These are phyloP conservation scores for Pichia californica DNA, from an alignment of 805 yeast species.

Conservation along the genomic window DNA sequence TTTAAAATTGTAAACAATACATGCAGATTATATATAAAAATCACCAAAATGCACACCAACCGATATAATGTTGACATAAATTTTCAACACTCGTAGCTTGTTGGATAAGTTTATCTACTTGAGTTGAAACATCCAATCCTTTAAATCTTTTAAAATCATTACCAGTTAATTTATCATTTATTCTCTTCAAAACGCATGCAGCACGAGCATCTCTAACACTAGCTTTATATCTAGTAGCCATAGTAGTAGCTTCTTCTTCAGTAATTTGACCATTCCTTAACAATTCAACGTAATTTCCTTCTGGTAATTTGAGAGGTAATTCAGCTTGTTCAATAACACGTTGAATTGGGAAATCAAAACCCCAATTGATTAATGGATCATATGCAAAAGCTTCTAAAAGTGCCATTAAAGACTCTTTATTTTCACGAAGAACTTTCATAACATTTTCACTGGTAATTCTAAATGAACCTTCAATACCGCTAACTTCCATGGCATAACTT, in stretches of 20 bases:
- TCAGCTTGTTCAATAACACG: conserved; percentile 72
- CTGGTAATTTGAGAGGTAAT: conserved; percentile 47
- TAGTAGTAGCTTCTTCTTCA: conserved; percentile 65
- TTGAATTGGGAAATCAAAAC: conserved; percentile 85
- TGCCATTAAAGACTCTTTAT: conserved; percentile 96
- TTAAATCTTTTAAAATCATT: conserved; percentile 74
- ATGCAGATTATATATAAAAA: too few relatives aligned
- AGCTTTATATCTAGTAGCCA: conserved; percentile 63
- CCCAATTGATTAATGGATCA: conserved; percentile 98
- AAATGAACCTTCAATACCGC: conserved; percentile 97
- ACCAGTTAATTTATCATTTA: conserved; percentile 88
- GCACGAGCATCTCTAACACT: conserved; percentile 87
- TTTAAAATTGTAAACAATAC: too few relatives aligned
- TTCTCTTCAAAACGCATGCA: conserved; percentile 78
- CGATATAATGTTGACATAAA: conserved; percentile 92
- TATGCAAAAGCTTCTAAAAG: conserved; percentile 96
- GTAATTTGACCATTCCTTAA: conserved; percentile 68
- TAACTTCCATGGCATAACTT: conserved; percentile 97
- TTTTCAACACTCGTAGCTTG: conserved; percentile 97
- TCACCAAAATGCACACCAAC: conserved; percentile 99
- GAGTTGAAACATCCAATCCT: conserved; percentile 76
- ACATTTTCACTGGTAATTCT: conserved; percentile 96
- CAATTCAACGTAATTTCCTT: conserved; percentile 62
- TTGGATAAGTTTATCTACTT: conserved; percentile 88
- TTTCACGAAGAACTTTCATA: conserved; percentile 88